These are phyloP conservation scores for Thuja plicata DNA, from an alignment of 83 land plant genomes.

Conservation along the genomic window DNA sequence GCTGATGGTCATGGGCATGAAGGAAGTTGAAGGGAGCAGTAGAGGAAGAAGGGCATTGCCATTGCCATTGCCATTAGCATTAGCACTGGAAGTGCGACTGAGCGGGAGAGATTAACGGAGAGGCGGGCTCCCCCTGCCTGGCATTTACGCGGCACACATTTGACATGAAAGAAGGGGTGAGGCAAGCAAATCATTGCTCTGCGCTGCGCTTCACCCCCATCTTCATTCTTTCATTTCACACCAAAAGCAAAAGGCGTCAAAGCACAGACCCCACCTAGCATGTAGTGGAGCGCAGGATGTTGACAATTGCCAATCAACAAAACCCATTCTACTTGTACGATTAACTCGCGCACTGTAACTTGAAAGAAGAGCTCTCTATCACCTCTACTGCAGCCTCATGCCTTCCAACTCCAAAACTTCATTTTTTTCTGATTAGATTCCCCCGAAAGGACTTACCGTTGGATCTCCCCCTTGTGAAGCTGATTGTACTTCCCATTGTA, in stretches of 20 bases:
- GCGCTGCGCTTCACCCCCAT: neutral
- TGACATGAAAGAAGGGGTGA: neutral
- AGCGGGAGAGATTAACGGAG: slow-evolving; percentile 7
- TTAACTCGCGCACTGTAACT: too few relatives aligned
- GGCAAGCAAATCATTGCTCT: neutral
- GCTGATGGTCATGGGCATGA: neutral
- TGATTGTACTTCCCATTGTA: too few relatives aligned
- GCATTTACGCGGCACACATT: slow-evolving; percentile 5
- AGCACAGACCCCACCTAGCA: neutral
- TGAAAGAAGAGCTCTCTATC: too few relatives aligned
- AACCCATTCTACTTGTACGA: too few relatives aligned
- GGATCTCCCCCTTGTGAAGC: too few relatives aligned
- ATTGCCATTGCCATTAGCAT: neutral
- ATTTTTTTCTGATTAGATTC: too few relatives aligned
- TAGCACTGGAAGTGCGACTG: neutral
- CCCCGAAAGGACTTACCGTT: too few relatives aligned
- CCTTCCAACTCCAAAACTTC: too few relatives aligned
- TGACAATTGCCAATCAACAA: too few relatives aligned
- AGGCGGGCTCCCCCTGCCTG: slow-evolving; percentile 8
- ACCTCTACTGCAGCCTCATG: too few relatives aligned
- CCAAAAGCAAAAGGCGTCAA: neutral
- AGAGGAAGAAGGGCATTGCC: neutral
- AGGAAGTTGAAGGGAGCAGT: neutral
- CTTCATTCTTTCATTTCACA: neutral
- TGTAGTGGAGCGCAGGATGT: too few relatives aligned